Evolutionary conservation across 75 land plant species (phyloP).

Genomic region (Adiantum capillusveneris): DNA sequence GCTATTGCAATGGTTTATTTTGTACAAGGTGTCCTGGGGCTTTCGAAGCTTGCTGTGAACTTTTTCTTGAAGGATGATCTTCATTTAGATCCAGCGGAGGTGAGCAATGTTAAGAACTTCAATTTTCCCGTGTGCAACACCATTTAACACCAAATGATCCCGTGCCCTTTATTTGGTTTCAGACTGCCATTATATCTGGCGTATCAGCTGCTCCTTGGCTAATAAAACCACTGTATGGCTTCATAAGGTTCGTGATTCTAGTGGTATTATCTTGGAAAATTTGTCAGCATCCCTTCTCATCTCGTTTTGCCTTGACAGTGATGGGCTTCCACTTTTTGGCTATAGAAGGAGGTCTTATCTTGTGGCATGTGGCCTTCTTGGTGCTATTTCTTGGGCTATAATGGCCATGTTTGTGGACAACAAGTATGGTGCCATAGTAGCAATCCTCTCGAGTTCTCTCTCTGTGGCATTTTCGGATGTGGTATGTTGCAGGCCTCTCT

Average conservation of each 20-base stretch:
- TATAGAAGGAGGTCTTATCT: slow-evolving; percentile 97
- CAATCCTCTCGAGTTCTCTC: slow-evolving; percentile 92
- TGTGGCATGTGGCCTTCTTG: slow-evolving; percentile 80
- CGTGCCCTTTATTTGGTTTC: slow-evolving; percentile 5
- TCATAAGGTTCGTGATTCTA: slow-evolving; percentile 55
- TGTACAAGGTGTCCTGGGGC: slow-evolving; percentile 95
- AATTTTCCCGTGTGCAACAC: too few relatives aligned
- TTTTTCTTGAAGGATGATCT: slow-evolving; percentile 96
- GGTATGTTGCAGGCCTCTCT: slow-evolving; percentile 40
- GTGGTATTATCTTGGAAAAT: not conserved
- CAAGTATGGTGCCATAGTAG: slow-evolving; percentile 77
- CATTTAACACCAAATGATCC: not conserved
- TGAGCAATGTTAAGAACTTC: slow-evolving; percentile 7
- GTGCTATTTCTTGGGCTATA: slow-evolving; percentile 83
- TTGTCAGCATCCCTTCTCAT: slow-evolving; percentile 8
- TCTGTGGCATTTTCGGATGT: slow-evolving; percentile 99
- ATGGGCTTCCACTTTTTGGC: slow-evolving; percentile 93
- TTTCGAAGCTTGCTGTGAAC: slow-evolving; percentile 86
- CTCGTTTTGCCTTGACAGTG: slow-evolving; percentile 45
- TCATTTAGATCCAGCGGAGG: slow-evolving; percentile 99
- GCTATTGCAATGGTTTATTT: slow-evolving; percentile 98
- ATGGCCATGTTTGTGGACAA: slow-evolving; percentile 83
- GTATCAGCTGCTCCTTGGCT: slow-evolving; percentile 92
- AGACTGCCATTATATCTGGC: slow-evolving; percentile 93
- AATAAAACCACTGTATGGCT: slow-evolving; percentile 91